phyloP scores from a whole-genome alignment of 768 basidiomycete species.

The Rhodotorula taiwanensis region DNA sequence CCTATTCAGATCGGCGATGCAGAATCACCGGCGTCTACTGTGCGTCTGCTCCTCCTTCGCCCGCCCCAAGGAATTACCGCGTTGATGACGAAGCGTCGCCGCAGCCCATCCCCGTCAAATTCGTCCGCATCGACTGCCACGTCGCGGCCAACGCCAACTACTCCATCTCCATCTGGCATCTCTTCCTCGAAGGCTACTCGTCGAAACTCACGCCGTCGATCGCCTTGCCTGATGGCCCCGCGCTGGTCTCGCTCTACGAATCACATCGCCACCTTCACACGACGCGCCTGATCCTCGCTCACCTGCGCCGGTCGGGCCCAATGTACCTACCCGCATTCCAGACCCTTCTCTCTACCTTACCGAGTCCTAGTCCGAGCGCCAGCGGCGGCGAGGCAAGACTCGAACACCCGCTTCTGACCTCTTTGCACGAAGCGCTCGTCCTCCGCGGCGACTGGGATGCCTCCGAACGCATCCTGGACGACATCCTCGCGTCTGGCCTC shows the following conservation, averaged over 20 bases:
- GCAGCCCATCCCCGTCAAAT: conserved; percentile 25
- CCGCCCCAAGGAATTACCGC: not conserved
- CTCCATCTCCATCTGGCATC: conserved; percentile 35
- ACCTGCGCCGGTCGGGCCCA: conserved; percentile 24
- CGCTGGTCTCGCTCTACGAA: not conserved
- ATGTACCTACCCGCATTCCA: conserved; percentile 1
- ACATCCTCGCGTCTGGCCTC: not conserved
- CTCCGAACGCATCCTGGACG: conserved; percentile 15
- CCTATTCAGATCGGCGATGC: not conserved
- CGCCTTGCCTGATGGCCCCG: not conserved
- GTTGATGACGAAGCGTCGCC: not conserved
- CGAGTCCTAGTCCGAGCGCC: not conserved
- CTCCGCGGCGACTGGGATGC: conserved; percentile 8
- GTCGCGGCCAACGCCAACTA: conserved; percentile 16
- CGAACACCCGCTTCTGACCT: conserved; percentile 21
- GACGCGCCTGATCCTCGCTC: conserved; percentile 21
- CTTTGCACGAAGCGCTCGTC: conserved; percentile 13
- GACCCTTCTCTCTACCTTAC: conserved; percentile 4
- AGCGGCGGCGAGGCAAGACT: not conserved
- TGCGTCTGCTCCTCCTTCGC: not conserved
- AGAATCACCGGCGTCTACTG: not conserved
- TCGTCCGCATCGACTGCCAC: conserved; percentile 28
- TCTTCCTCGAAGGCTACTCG: conserved; percentile 25
- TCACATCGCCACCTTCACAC: not conserved
- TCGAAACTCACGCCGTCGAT: not conserved